Percentiles rank a stretch among this genome's conserved stretches.
phyloP scores from a whole-genome alignment of 2,329 filamentous ascomycete species.

The Teratosphaeria destructans region DNA sequence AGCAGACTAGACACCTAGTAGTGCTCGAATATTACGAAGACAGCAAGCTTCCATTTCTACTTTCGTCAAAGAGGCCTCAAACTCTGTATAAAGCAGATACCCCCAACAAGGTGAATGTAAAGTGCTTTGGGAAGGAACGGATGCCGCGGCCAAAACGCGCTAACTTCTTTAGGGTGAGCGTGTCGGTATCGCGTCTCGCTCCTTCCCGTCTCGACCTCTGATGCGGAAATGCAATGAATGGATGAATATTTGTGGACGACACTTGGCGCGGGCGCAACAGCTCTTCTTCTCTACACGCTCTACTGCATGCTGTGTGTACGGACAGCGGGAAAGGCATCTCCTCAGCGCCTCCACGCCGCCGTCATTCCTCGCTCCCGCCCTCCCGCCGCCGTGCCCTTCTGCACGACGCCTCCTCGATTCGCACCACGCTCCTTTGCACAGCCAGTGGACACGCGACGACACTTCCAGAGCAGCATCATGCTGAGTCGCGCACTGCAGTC shows the following conservation, averaged over 20 bases:
- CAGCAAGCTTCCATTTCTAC: too few relatives aligned
- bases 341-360: conserved; percentile 14
- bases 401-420: conserved; percentile 3
- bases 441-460: conserved; percentile 3
- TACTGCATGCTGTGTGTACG: conserved; percentile 23
- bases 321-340: conserved; percentile 12
- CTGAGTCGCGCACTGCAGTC: conserved; percentile 31
- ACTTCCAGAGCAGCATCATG: conserved; percentile 23
- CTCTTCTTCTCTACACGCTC: conserved; percentile 8
- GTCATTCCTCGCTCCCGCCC: conserved; percentile 12
- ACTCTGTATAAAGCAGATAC: too few relatives aligned
- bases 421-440: conserved; percentile 6
- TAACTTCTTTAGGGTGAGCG: not conserved
- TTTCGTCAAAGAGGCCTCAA: conserved; percentile 10
- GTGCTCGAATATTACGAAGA: too few relatives aligned
- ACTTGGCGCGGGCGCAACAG: not conserved
- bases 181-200: not conserved
- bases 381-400: not conserved
- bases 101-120: not conserved
- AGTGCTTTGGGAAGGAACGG: not conserved
- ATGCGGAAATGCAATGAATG: not conserved
- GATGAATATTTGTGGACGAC: not conserved
- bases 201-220: not conserved
- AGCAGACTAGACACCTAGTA: too few relatives aligned
- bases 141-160: not conserved